A percentile compares a stretch with the other conserved stretches of the same genome.
phyloP scores from a whole-genome alignment of 140 eudicot genomes.

The Anethum foeniculum region DNA sequence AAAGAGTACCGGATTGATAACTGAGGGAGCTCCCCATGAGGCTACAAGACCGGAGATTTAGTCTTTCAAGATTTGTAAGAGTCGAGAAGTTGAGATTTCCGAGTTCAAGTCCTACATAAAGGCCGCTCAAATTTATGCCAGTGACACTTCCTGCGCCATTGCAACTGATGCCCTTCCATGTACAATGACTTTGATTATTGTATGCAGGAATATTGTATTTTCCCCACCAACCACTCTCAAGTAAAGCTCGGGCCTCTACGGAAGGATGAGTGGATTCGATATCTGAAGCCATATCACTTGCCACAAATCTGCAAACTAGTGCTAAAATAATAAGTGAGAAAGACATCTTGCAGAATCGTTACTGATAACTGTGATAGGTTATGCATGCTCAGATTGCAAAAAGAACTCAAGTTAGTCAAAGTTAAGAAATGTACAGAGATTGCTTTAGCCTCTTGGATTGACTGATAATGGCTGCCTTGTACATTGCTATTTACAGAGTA shows the following conservation, averaged over 20 bases:
- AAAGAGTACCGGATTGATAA: neutral
- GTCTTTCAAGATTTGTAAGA: neutral
- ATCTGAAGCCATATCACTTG: neutral
- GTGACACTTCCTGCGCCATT: conserved; percentile 1
- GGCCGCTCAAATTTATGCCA: neutral
- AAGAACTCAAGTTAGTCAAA: neutral
- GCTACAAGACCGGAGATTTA: conserved; percentile 2
- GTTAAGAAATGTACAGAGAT: neutral
- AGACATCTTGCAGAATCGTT: neutral
- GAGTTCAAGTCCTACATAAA: neutral
- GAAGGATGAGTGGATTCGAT: neutral
- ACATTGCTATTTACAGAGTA: neutral
- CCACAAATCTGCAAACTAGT: neutral
- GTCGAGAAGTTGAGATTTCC: neutral
- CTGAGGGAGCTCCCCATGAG: neutral
- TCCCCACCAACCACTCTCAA: conserved; percentile 7
- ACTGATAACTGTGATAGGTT: neutral
- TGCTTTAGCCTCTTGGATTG: neutral
- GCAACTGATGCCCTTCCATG: conserved; percentile 3
- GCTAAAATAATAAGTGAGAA: neutral
- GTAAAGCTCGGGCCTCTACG: neutral
- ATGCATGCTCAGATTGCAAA: neutral
- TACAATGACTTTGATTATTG: neutral
- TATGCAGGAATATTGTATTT: neutral
- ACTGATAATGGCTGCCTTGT: neutral